phyloP scores from a whole-genome alignment of 176 grass and related monocot species.

The Phragmites australis region DNA sequence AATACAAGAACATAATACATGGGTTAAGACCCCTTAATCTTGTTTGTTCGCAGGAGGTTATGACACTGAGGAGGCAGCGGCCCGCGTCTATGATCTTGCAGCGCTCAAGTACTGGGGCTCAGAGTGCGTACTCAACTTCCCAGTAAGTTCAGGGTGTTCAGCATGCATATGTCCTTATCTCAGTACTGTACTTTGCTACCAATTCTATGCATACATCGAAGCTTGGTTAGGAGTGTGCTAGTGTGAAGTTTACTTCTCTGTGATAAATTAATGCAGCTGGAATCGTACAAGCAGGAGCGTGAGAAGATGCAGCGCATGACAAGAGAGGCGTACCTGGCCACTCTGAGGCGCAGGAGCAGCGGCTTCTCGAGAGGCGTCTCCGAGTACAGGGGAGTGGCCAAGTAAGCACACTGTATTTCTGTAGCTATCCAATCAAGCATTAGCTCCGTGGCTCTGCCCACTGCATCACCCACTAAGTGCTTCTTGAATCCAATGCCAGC shows the following conservation, averaged over 20 bases:
- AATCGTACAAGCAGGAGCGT: conserved; percentile 59
- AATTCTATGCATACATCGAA: not conserved
- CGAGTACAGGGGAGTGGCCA: conserved; percentile 82
- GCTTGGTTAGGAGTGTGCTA: too few relatives aligned
- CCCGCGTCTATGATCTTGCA: conserved; percentile 75
- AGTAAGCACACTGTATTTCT: conserved; percentile 23
- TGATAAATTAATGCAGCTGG: conserved; percentile 47
- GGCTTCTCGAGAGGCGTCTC: conserved; percentile 81
- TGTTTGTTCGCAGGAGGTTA: conserved; percentile 50
- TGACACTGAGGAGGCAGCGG: conserved; percentile 62
- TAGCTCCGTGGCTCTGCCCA: not conserved
- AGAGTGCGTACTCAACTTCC: conserved; percentile 63
- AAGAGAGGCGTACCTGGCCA: conserved; percentile 60
- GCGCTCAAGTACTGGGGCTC: conserved; percentile 79
- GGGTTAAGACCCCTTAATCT: not conserved
- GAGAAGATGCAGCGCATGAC: conserved; percentile 64
- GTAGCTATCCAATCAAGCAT: conserved; percentile 4
- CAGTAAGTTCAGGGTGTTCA: conserved; percentile 44
- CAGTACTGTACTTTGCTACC: not conserved
- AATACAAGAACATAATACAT: not conserved
- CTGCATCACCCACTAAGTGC: not conserved
- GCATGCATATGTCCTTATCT: not conserved
- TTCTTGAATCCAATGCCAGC: not conserved
- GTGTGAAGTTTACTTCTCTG: not conserved
- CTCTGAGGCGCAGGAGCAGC: conserved; percentile 65